phyloP scores from a whole-genome alignment of 352 stramenopile species.

The Globisporangium spinosum region DNA sequence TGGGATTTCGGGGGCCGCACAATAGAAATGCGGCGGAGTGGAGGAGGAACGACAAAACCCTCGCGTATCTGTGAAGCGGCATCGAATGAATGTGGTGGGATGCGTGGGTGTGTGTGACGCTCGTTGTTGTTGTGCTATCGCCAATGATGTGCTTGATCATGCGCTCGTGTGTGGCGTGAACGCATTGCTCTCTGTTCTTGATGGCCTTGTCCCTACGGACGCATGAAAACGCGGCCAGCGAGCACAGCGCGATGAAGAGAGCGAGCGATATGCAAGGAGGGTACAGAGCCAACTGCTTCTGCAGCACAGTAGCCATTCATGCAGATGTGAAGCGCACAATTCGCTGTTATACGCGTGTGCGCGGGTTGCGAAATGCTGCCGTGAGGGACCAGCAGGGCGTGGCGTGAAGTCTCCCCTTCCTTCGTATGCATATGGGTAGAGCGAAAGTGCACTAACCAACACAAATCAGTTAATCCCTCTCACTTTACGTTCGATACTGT shows the following conservation, averaged over 20 bases:
- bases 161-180: neutral
- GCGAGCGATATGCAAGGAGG: too few species aligned
- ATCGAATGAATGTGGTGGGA: neutral
- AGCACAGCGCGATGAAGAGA: too few species aligned
- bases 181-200: neutral
- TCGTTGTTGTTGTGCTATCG: neutral
- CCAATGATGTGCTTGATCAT: neutral
- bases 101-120: neutral
- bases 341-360: neutral
- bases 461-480: too few species aligned
- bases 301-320: neutral
- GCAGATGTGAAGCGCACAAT: neutral
- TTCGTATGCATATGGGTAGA: neutral
- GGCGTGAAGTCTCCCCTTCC: neutral
- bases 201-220: neutral
- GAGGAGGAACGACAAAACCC: neutral
- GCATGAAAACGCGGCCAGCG: neutral
- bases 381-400: neutral
- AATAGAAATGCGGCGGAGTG: constrained; percentile 9
- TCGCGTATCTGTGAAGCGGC: neutral
- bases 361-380: neutral
- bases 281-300: constrained; percentile 6
- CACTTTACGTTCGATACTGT: too few species aligned
- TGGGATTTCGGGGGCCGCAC: neutral
- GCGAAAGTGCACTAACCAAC: neutral